These are phyloP conservation scores for Lolium perenne DNA, from an alignment of 176 grass and related monocot genomes.

Conservation along the genomic window DNA sequence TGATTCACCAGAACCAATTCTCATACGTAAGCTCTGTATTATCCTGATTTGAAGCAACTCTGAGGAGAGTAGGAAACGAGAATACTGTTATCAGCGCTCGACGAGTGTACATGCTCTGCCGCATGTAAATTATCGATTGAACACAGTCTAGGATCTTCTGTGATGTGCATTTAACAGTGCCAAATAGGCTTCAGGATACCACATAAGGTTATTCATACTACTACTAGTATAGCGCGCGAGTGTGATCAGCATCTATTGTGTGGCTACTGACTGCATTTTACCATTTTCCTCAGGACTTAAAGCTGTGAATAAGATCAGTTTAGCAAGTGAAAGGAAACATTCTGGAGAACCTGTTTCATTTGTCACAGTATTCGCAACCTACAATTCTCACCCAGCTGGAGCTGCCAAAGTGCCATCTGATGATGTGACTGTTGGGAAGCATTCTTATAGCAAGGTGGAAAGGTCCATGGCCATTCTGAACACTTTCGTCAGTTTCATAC, in stretches of 20 bases:
- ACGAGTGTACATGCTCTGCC: too few relatives aligned
- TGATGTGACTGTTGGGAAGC: conserved; percentile 68
- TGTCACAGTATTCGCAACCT: conserved; percentile 81
- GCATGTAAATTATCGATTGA: too few relatives aligned
- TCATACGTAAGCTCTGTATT: too few relatives aligned
- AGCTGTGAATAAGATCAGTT: conserved; percentile 59
- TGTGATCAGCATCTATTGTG: neutral
- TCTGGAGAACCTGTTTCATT: conserved; percentile 65
- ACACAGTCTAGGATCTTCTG: too few relatives aligned
- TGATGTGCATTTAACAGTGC: too few relatives aligned
- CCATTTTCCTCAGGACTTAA: conserved; percentile 66
- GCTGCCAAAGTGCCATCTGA: conserved; percentile 54
- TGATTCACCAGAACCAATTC: too few relatives aligned
- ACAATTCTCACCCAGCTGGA: conserved; percentile 49
- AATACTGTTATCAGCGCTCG: too few relatives aligned
- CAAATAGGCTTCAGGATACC: too few relatives aligned
- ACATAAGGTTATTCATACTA: too few relatives aligned
- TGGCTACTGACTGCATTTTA: conserved; percentile 14
- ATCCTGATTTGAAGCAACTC: too few relatives aligned
- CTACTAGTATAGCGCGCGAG: too few relatives aligned
- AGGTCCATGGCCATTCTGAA: conserved; percentile 79
- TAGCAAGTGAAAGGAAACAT: conserved; percentile 46
- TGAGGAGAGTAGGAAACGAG: too few relatives aligned
- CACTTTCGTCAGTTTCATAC: conserved; percentile 73
- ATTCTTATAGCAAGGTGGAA: conserved; percentile 66